These are phyloP conservation scores for Aureobasidium sp. DNA, from an alignment of 2,329 filamentous ascomycete species.

Conservation along the genomic window DNA sequence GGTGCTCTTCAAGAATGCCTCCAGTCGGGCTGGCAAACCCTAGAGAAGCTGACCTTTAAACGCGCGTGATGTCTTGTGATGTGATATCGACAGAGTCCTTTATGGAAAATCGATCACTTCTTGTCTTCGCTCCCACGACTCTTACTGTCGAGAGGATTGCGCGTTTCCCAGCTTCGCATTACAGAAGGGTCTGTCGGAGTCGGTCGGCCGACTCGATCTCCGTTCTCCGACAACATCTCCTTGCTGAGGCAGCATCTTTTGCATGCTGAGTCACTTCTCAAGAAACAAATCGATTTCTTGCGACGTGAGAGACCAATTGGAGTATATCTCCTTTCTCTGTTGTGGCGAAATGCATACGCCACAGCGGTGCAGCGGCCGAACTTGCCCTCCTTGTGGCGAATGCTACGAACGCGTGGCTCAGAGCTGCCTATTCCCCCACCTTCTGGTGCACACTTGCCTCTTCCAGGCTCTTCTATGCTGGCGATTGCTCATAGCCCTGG, in stretches of 20 bases:
- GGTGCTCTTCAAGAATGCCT: not conserved
- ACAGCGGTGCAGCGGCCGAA: not conserved
- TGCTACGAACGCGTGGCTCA: constrained; percentile 11
- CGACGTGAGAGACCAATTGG: not conserved
- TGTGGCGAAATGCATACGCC: not conserved
- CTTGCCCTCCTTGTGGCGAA: constrained; percentile 10
- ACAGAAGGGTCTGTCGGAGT: not conserved
- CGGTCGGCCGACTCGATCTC: not conserved
- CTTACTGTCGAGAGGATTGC: not conserved
- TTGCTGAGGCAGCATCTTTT: not conserved
- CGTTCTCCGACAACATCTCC: not conserved
- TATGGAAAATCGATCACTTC: not conserved
- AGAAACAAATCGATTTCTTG: not conserved
- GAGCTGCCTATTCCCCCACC: constrained; percentile 12
- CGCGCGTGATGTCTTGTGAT: not conserved
- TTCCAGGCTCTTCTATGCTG: constrained; percentile 9
- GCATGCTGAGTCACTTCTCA: not conserved
- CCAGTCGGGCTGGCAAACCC: not conserved
- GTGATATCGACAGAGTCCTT: not conserved
- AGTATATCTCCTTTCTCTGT: not conserved
- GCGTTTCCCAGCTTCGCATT: not conserved
- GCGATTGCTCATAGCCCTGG: not conserved
- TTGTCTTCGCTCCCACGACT: not conserved
- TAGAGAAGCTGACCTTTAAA: not conserved
- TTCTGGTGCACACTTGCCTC: constrained; percentile 3